These are phyloP conservation scores for Pythium myriotylum DNA, from an alignment of 352 stramenopile genomes.

Conservation along the genomic window DNA sequence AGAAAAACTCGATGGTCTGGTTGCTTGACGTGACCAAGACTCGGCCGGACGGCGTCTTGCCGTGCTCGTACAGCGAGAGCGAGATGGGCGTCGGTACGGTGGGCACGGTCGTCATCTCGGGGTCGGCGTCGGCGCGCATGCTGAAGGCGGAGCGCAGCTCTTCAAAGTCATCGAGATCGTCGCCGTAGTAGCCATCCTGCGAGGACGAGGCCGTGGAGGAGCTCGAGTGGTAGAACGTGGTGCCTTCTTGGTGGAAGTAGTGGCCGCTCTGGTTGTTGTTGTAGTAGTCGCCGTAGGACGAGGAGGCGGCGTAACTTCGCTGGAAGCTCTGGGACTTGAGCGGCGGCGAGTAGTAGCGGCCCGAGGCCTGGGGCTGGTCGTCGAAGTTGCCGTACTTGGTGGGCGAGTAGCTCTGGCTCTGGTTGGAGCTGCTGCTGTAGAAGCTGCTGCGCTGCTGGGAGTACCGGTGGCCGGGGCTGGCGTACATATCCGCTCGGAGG, in stretches of 20 bases:
- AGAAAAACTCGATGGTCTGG: constrained; percentile 88
- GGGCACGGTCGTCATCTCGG: constrained; percentile 79
- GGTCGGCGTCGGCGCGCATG: constrained; percentile 33
- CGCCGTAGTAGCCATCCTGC: constrained; percentile 75
- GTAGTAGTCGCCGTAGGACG: constrained; percentile 44
- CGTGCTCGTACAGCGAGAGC: constrained; percentile 74
- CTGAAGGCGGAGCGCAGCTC: constrained; percentile 41
- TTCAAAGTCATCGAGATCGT: constrained; percentile 76
- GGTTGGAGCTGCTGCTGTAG: constrained; percentile 20
- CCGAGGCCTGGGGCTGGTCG: constrained; percentile 11
- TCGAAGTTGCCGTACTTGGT: constrained; percentile 28
- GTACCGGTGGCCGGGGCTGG: constrained; percentile 17
- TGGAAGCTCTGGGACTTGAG: constrained; percentile 29
- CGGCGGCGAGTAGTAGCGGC: constrained; percentile 27
- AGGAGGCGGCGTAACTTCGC: constrained; percentile 5
- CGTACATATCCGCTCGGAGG: constrained; percentile 21
- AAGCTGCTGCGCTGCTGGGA: constrained; percentile 20
- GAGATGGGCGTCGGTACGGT: constrained; percentile 70
- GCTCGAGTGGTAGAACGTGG: constrained; percentile 59
- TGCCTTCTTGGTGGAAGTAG: constrained; percentile 42
- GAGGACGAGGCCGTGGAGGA: constrained; percentile 79
- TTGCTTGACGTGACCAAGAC: constrained; percentile 78
- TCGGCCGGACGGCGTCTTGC: constrained; percentile 77
- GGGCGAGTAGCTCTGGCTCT: constrained; percentile 29
- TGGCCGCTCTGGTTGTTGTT: constrained; percentile 40